Conservation (phyloP, 1,284 basidiomycete genomes). For the Irpex sp. region DNA sequence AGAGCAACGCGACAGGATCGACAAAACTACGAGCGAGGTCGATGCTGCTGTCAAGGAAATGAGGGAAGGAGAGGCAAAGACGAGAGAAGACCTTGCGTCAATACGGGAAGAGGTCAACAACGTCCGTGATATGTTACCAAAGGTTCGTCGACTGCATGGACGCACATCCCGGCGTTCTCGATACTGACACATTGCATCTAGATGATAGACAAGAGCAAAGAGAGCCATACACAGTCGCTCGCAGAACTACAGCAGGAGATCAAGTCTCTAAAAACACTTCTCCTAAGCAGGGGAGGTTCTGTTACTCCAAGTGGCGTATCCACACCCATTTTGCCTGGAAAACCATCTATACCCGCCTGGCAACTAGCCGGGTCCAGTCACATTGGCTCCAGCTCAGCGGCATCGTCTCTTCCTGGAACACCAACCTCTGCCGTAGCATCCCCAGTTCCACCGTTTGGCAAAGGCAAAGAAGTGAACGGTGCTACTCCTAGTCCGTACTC, state of each 20-base stretch:
- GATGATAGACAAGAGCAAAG: slow-evolving; percentile 94
- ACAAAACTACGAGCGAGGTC: slow-evolving; percentile 76
- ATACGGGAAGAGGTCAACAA: slow-evolving; percentile 88
- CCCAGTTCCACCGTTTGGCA: slow-evolving; percentile 17
- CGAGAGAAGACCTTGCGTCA: slow-evolving; percentile 88
- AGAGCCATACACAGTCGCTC: slow-evolving; percentile 73
- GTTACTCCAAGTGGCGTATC: slow-evolving; percentile 42
- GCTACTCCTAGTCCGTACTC: background rate
- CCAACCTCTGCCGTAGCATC: slow-evolving; percentile 13
- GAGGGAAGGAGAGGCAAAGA: slow-evolving; percentile 71
- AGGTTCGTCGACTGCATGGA: slow-evolving; percentile 41
- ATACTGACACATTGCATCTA: slow-evolving; percentile 25
- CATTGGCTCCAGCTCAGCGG: slow-evolving; percentile 16
- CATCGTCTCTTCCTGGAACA: slow-evolving; percentile 12
- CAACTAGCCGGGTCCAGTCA: slow-evolving; percentile 48
- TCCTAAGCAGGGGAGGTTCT: slow-evolving; percentile 72
- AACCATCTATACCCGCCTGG: slow-evolving; percentile 85
- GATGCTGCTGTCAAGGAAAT: slow-evolving; percentile 74
- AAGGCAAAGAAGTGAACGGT: slow-evolving; percentile 27
- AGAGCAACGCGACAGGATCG: slow-evolving; percentile 75
- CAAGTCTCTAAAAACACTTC: slow-evolving; percentile 88
- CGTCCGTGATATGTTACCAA: slow-evolving; percentile 87
- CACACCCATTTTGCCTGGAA: slow-evolving; percentile 45
- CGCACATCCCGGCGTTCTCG: background rate
- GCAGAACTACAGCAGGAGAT: slow-evolving; percentile 90